Evolutionary conservation across 2,329 filamentous ascomycete genomes (phyloP), one percentile per base, ranked within the genome.

Genomic region (Trichoderma koningii): DNA sequence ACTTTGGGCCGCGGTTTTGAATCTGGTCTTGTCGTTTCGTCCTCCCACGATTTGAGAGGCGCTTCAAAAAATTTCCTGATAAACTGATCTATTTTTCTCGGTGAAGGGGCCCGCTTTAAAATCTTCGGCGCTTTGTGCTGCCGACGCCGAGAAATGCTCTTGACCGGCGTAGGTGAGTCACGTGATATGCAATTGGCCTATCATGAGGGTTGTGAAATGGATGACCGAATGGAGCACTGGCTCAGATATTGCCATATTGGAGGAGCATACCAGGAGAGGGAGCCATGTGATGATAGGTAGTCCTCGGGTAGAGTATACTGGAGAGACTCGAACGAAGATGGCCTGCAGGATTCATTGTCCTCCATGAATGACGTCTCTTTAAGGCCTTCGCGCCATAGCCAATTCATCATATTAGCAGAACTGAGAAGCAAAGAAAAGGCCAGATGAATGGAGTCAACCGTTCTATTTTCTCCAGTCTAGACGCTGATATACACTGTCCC

Each of bases 401-500:
- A 6, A 34, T 10, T 34, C 30, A 10, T 10, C 6, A 10, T 34
- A 10, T 34, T 7, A 34, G 12, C 34, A 4, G 10, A 14, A 38
- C 14, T 3, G 10, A 14, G 34, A 14, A 38, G 10, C 28, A 12
- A 34, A 2, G 26, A 19, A 19, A 7, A 3, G 41, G 21, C 48
- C 14, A 64, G 7, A 45, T 28, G 60, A 47, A 28, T 63, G 66
- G 55, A 68, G 66, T 57, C 69, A 71, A 70, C 71, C 68, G 68
- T 69, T 69, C 78, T 77, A 70, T 71, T 70, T 63, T 72, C 71
- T 71, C 70, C 68, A 70, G 69, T 79, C 76, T 77, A 77, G 73
- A 71, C 73, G 72, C 74, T 79, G 76, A 77, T 79, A 73, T 79
- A 80, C 77, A 79, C 73, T 71, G 72, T 70, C 71, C 70, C 69